Evolutionary conservation across 176 grass and related monocot species (phyloP).

Genomic region (Juncus inflexus): DNA sequence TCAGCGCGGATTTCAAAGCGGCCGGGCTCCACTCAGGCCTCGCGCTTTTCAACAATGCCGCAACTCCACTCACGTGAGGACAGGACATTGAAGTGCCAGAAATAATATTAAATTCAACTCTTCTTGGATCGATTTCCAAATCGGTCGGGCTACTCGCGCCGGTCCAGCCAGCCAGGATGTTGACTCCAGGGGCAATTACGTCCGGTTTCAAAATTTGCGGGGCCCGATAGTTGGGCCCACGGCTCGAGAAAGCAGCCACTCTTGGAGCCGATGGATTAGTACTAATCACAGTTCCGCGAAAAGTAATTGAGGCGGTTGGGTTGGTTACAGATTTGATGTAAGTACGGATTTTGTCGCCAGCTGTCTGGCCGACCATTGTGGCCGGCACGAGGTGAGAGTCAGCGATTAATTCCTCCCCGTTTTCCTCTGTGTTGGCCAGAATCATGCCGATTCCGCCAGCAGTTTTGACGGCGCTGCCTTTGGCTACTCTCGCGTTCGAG

Average conservation of each 20-base stretch:
- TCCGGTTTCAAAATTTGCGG: conserved; percentile 82
- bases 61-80: conserved; percentile 82
- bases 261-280: conserved; percentile 47
- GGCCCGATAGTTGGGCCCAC: conserved; percentile 67
- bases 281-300: conserved; percentile 65
- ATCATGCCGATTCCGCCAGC: conserved; percentile 69
- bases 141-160: conserved; percentile 54
- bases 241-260: conserved; percentile 69
- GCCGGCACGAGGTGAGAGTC: conserved; percentile 82
- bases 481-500: conserved; percentile 54
- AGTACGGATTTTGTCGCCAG: conserved; percentile 55
- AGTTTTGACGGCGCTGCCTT: conserved; percentile 52
- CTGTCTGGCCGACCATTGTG: conserved; percentile 64
- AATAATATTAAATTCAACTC: conserved; percentile 87
- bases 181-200: conserved; percentile 72
- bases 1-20: conserved; percentile 71
- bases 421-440: conserved; percentile 59
- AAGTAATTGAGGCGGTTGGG: conserved; percentile 67
- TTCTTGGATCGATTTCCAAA: conserved; percentile 58
- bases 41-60: conserved; percentile 52
- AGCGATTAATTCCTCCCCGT: conserved; percentile 78
- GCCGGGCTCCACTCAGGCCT: conserved; percentile 70
- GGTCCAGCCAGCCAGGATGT: conserved; percentile 79
- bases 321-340: conserved; percentile 52
- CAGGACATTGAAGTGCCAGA: conserved; percentile 89